Percentiles rank a stretch among this genome's conserved stretches.
Evolutionary conservation across 306 rosid genomes (phyloP).

Genomic region (Castanea mollissima): DNA sequence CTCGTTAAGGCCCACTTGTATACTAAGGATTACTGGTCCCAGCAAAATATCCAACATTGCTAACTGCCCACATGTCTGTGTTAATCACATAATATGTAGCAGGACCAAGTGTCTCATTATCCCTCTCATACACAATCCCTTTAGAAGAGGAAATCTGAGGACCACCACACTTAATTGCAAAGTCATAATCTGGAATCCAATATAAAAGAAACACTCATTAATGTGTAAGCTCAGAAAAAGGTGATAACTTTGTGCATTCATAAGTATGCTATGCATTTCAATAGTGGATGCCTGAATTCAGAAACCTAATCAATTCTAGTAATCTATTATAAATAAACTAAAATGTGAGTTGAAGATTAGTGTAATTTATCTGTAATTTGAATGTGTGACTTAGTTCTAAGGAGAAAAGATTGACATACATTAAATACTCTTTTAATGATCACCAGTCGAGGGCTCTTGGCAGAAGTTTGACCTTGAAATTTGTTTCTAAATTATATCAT

Average conservation of each 20-base stretch:
- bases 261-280: not conserved
- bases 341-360: not conserved
- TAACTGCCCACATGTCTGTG: too few relatives aligned
- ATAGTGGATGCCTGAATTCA: not conserved
- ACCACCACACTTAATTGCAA: too few relatives aligned
- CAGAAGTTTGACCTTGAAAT: not conserved
- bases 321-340: not conserved
- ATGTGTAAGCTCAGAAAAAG: not conserved
- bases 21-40: slow-evolving; percentile 6
- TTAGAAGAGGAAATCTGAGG: too few relatives aligned
- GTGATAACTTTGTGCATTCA: not conserved
- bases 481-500: too few relatives aligned
- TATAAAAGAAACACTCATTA: too few relatives aligned
- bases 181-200: too few relatives aligned
- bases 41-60: too few relatives aligned
- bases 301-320: too few relatives aligned
- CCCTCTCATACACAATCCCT: too few relatives aligned
- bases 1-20: not conserved
- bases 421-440: too few relatives aligned
- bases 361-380: not conserved
- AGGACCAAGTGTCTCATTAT: too few relatives aligned
- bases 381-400: not conserved
- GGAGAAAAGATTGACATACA: not conserved
- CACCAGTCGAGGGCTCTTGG: not conserved
- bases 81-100: too few relatives aligned